These are phyloP conservation scores for Xylariaceae sp. DNA, from an alignment of 2,329 filamentous ascomycete genomes.

Conservation along the genomic window DNA sequence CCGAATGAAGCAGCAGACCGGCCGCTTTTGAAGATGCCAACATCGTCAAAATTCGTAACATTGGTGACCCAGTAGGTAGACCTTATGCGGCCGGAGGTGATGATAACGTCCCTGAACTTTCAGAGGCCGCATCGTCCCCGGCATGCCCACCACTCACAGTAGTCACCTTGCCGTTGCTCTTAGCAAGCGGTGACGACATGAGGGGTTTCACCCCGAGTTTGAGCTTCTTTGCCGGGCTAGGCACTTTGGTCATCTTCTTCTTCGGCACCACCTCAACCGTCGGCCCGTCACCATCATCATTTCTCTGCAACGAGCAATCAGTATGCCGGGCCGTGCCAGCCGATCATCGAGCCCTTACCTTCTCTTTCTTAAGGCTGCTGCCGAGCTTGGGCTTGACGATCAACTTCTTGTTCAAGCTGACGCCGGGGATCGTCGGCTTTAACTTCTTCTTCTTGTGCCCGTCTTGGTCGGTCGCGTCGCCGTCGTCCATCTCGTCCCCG, in stretches of 20 bases:
- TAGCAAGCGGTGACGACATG: slow-evolving; percentile 42
- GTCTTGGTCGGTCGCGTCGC: slow-evolving; percentile 46
- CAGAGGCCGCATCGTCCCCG: slow-evolving; percentile 45
- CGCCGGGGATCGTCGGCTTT: slow-evolving; percentile 37
- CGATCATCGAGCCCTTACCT: slow-evolving; percentile 45
- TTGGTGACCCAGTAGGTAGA: neutral
- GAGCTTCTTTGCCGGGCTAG: slow-evolving; percentile 41
- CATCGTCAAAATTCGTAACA: neutral
- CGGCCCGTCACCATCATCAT: slow-evolving; percentile 34
- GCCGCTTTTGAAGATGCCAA: neutral
- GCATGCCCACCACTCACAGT: slow-evolving; percentile 15
- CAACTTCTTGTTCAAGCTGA: slow-evolving; percentile 49
- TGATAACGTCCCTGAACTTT: slow-evolving; percentile 52
- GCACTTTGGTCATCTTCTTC: slow-evolving; percentile 37
- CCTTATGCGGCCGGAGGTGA: slow-evolving; percentile 40
- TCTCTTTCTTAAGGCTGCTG: slow-evolving; percentile 46
- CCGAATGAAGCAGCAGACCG: neutral
- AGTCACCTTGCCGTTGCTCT: slow-evolving; percentile 45
- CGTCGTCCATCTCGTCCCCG: slow-evolving; percentile 49
- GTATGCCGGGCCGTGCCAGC: slow-evolving; percentile 45
- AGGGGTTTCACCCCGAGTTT: slow-evolving; percentile 42
- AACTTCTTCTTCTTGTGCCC: slow-evolving; percentile 54
- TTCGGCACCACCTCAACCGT: slow-evolving; percentile 38
- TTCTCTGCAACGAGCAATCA: slow-evolving; percentile 20
- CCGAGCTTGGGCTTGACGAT: slow-evolving; percentile 47